Evolutionary conservation across 176 grass and related monocot species (phyloP).

Genomic region (Hyparrhenia diplandra): DNA sequence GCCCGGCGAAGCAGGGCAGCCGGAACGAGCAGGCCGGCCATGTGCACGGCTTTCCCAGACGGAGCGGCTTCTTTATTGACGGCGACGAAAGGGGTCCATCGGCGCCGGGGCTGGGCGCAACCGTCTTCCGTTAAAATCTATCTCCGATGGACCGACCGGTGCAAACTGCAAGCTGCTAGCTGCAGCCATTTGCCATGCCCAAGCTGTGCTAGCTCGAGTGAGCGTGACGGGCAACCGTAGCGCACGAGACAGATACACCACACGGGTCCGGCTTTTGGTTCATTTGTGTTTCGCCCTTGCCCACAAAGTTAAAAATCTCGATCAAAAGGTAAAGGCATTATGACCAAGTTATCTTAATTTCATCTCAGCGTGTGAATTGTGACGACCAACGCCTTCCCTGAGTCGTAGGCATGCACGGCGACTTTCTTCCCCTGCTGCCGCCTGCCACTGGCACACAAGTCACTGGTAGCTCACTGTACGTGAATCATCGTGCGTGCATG

Average conservation of each 20-base stretch:
- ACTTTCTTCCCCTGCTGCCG: too few species aligned
- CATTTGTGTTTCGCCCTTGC: too few species aligned
- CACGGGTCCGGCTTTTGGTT: background rate
- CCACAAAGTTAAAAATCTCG: too few species aligned
- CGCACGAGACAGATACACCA: background rate
- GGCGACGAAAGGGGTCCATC: background rate
- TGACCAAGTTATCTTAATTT: too few species aligned
- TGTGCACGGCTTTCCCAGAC: conserved; percentile 5
- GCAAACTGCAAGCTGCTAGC: background rate
- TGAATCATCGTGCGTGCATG: too few species aligned
- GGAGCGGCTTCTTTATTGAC: background rate
- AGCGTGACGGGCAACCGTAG: background rate
- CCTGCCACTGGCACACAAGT: too few species aligned
- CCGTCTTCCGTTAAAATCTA: background rate
- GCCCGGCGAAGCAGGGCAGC: background rate
- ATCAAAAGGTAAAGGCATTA: too few species aligned
- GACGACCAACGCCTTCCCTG: too few species aligned
- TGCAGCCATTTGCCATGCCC: background rate
- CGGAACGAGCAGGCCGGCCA: background rate
- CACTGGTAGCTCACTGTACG: too few species aligned
- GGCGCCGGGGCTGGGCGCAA: too few species aligned
- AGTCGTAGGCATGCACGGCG: too few species aligned
- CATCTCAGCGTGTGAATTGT: too few species aligned
- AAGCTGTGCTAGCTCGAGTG: background rate
- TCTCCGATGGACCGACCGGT: background rate